Evolutionary conservation across 1,284 basidiomycete species (phyloP).

Genomic region (Rhizopogon hawkerae): DNA sequence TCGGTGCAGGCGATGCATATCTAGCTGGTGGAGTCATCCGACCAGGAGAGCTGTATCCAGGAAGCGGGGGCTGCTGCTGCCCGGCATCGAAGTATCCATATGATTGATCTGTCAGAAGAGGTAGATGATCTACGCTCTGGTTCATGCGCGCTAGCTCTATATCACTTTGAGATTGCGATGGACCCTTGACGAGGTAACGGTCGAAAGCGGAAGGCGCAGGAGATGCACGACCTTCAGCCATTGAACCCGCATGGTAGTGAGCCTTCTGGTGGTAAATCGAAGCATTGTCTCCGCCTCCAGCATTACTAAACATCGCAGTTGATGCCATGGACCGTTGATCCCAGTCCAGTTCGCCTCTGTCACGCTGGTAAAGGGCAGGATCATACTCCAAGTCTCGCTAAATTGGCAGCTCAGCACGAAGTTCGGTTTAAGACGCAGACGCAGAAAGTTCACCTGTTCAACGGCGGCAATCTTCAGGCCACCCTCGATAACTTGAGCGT

Average conservation of each 20-base stretch:
- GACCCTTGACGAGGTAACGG: conserved; percentile 44
- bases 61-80: conserved; percentile 17
- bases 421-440: background rate
- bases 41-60: conserved; percentile 16
- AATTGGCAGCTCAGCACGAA: conserved; percentile 3
- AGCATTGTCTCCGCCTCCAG: conserved; percentile 23
- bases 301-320: conserved; percentile 41
- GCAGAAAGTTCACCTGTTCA: conserved; percentile 43
- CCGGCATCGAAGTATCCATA: conserved; percentile 24
- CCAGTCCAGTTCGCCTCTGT: conserved; percentile 76
- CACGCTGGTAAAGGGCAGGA: conserved; percentile 61
- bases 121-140: conserved; percentile 43
- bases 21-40: conserved; percentile 27
- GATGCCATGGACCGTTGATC: conserved; percentile 65
- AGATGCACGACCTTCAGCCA: conserved; percentile 33
- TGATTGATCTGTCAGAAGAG: conserved; percentile 37
- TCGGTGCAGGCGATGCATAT: conserved; percentile 19
- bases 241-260: conserved; percentile 32
- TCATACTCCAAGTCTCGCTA: conserved; percentile 71
- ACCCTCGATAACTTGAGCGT: conserved; percentile 61
- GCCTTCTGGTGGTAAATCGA: conserved; percentile 36
- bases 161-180: conserved; percentile 29
- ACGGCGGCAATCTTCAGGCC: conserved; percentile 74
- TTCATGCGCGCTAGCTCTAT: conserved; percentile 53
- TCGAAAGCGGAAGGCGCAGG: conserved; percentile 44